Evolutionary conservation across 805 yeast genomes (phyloP).

Genomic region (Hyphopichia homilentoma): DNA sequence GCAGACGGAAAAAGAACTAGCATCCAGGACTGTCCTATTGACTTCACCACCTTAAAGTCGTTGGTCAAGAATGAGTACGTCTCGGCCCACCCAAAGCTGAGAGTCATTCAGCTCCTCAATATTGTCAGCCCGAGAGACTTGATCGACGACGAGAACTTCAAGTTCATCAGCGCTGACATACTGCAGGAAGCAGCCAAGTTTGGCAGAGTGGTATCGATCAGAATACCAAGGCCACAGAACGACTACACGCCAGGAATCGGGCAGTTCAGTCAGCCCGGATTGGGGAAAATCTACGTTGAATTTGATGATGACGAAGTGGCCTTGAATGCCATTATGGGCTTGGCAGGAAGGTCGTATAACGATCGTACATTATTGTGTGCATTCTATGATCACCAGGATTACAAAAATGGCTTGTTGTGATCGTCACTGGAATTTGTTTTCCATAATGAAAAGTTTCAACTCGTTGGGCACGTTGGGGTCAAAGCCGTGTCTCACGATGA

Average conservation of each 20-base stretch:
- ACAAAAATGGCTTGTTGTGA: conserved; percentile 34
- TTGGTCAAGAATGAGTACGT: conserved; percentile 36
- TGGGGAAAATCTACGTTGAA: conserved; percentile 71
- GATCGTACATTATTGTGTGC: conserved; percentile 68
- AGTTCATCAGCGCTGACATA: conserved; percentile 53
- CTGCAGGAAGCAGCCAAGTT: conserved; percentile 42
- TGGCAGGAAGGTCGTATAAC: conserved; percentile 66
- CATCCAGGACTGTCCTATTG: conserved; percentile 33
- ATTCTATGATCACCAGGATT: conserved; percentile 59
- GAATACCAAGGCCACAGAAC: conserved; percentile 60
- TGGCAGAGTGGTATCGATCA: conserved; percentile 52
- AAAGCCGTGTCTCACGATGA: conserved; percentile 59
- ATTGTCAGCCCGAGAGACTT: conserved; percentile 63
- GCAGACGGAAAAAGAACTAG: conserved; percentile 16
- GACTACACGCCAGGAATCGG: conserved; percentile 40
- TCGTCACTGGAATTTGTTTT: conserved; percentile 5
- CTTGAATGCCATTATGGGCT: conserved; percentile 48
- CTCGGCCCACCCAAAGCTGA: conserved; percentile 38
- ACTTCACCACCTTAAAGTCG: conserved; percentile 33
- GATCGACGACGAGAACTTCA: conserved; percentile 43
- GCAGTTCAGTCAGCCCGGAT: conserved; percentile 46
- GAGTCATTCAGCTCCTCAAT: conserved; percentile 64
- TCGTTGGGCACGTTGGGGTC: conserved; percentile 43
- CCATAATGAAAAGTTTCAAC: conserved; percentile 18
- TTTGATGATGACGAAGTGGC: conserved; percentile 54